Percentiles rank a stretch among this genome's conserved stretches.
These are phyloP conservation scores for Aureococcus anophagefferens DNA, from an alignment of 108 stramenopile genomes.

Conservation along the genomic window DNA sequence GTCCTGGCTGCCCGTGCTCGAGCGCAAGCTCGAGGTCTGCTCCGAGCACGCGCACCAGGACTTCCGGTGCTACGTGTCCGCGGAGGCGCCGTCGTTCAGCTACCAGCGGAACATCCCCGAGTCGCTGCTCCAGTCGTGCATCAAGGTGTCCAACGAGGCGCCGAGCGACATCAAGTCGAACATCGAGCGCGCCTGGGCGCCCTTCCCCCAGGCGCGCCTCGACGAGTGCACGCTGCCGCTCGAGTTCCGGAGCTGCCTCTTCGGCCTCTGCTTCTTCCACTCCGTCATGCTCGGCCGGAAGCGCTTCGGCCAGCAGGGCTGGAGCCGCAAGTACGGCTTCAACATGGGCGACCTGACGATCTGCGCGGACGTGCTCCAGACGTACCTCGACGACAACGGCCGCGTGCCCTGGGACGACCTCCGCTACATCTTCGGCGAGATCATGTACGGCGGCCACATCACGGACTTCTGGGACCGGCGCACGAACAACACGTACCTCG, in stretches of 20 bases:
- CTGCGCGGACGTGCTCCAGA: constrained; percentile 43
- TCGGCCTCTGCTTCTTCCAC: constrained; percentile 61
- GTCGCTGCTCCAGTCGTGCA: constrained; percentile 44
- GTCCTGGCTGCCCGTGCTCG: constrained; percentile 49
- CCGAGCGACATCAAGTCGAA: constrained; percentile 57
- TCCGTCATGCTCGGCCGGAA: constrained; percentile 53
- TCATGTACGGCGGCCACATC: constrained; percentile 66
- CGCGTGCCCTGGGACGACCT: constrained; percentile 56
- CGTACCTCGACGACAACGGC: constrained; percentile 46
- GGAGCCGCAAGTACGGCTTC: constrained; percentile 47
- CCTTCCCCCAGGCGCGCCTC: constrained; percentile 30
- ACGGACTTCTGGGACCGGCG: constrained; percentile 59
- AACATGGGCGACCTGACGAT: constrained; percentile 51
- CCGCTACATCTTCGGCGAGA: constrained; percentile 61
- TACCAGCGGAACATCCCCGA: constrained; percentile 60
- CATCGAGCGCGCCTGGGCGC: constrained; percentile 49
- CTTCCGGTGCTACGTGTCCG: constrained; percentile 56
- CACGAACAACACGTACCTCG: constrained; percentile 47
- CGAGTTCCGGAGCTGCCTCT: constrained; percentile 52
- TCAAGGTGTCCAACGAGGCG: constrained; percentile 60
- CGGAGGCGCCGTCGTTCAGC: constrained; percentile 48
- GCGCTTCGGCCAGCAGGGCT: constrained; percentile 60
- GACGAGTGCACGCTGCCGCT: constrained; percentile 36
- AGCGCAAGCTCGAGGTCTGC: constrained; percentile 50
- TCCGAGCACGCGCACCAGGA: constrained; percentile 42